These are phyloP conservation scores for Zygosaccharomyces rouxii DNA, from an alignment of 805 yeast genomes.

Conservation along the genomic window DNA sequence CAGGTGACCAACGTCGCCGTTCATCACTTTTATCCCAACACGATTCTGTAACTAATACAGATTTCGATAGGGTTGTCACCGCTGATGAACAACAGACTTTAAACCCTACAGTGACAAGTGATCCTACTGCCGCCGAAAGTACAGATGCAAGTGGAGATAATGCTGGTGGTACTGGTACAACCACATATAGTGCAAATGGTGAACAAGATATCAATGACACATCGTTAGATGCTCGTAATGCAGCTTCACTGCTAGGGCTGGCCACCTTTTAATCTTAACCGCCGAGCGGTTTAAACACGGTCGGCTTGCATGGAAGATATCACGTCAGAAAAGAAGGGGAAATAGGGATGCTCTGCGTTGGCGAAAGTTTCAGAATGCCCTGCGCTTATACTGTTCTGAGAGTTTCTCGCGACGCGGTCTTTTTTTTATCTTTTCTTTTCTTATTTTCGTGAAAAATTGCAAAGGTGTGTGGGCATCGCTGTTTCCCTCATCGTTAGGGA, in stretches of 20 bases:
- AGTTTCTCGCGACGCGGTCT: constrained; percentile 14
- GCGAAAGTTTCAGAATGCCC: constrained; percentile 12
- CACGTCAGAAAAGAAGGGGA: not conserved
- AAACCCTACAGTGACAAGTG: not conserved
- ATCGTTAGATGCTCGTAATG: constrained; percentile 71
- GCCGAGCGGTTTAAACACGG: not conserved
- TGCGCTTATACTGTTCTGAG: constrained; percentile 1
- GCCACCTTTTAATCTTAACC: constrained; percentile 51
- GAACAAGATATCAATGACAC: constrained; percentile 2
- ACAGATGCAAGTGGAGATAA: constrained; percentile 21
- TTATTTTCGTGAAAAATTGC: constrained; percentile 4
- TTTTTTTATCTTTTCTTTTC: not conserved
- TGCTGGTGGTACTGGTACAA: constrained; percentile 12
- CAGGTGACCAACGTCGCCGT: constrained; percentile 44
- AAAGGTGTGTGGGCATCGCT: constrained; percentile 5
- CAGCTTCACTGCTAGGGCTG: constrained; percentile 75
- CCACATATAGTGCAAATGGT: not conserved
- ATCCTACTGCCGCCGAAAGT: not conserved
- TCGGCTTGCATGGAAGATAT: not conserved
- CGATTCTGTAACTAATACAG: constrained; percentile 23
- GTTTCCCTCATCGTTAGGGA: constrained; percentile 6
- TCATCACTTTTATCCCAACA: constrained; percentile 10
- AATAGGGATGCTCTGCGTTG: not conserved
- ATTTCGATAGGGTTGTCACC: constrained; percentile 21
- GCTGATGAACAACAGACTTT: constrained; percentile 28